Conservation (phyloP, 495 filamentous ascomycete species). For the Penicillium coffeae region DNA sequence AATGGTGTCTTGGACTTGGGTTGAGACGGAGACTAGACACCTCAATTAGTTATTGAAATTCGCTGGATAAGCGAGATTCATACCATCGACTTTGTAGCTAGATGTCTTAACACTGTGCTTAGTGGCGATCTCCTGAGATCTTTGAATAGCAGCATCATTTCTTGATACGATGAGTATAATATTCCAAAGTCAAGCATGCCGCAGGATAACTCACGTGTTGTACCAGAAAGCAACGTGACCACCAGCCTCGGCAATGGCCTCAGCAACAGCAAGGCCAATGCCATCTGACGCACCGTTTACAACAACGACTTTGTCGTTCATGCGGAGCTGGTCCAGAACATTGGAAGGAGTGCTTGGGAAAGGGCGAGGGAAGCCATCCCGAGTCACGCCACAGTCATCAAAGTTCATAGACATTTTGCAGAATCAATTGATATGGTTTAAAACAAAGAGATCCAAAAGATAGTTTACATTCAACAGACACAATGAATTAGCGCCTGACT, state of each 20-base stretch:
- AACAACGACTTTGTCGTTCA: constrained; percentile 38
- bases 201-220: constrained; percentile 29
- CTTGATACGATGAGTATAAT: constrained; percentile 6
- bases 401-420: constrained; percentile 53
- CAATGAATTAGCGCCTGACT: neutral
- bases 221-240: constrained; percentile 36
- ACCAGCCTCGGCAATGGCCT: constrained; percentile 35
- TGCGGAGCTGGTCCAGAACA: constrained; percentile 40
- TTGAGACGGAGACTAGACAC: constrained; percentile 33
- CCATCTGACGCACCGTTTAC: constrained; percentile 37
- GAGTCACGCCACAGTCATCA: constrained; percentile 27
- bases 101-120: constrained; percentile 30
- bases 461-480: neutral
- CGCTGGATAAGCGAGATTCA: neutral
- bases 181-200: neutral
- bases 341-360: constrained; percentile 39
- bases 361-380: constrained; percentile 39
- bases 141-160: constrained; percentile 31
- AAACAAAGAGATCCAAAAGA: neutral
- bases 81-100: constrained; percentile 41
- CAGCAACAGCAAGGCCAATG: constrained; percentile 30
- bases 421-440: constrained; percentile 11
- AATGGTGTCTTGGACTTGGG: constrained; percentile 28
- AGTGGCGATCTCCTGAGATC: constrained; percentile 26
- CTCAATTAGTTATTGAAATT: neutral